These are phyloP conservation scores for Diutina ranongensis DNA, from an alignment of 1,139 yeast species.

Conservation along the genomic window DNA sequence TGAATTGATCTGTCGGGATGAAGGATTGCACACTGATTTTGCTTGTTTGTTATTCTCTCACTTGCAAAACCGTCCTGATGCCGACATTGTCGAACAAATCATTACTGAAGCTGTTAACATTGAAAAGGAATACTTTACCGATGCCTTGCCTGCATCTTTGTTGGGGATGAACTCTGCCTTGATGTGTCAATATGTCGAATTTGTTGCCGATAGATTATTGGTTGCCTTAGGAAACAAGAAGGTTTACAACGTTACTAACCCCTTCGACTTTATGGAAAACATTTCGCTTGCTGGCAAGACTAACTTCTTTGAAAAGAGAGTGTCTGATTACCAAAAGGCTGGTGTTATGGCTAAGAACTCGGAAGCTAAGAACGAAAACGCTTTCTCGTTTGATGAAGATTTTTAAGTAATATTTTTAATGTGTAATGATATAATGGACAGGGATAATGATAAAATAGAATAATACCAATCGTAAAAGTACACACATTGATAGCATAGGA, in stretches of 20 bases:
- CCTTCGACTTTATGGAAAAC: conserved; percentile 98
- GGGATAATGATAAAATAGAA: neutral
- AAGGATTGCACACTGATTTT: conserved; percentile 96
- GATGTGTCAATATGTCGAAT: conserved; percentile 97
- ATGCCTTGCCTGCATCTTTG: conserved; percentile 82
- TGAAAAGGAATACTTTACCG: conserved; percentile 89
- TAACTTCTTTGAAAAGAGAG: conserved; percentile 97
- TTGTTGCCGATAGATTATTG: conserved; percentile 90
- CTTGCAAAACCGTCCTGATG: conserved; percentile 77
- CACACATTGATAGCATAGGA: no score
- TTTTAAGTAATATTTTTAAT: conserved; percentile 17
- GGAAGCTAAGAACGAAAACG: conserved; percentile 17
- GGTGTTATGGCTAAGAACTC: conserved; percentile 73
- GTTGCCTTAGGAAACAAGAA: conserved; percentile 85
- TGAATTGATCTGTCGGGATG: conserved; percentile 95
- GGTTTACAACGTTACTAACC: conserved; percentile 78
- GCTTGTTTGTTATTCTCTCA: conserved; percentile 93
- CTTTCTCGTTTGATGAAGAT: conserved; percentile 38
- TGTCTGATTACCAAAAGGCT: conserved; percentile 96
- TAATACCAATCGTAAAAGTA: no score
- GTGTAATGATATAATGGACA: conserved; percentile 1
- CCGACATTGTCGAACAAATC: conserved; percentile 66
- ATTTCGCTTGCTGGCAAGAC: conserved; percentile 97
- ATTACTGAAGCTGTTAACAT: conserved; percentile 92
- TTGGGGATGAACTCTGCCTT: conserved; percentile 87